Evolutionary conservation across 140 eudicot species (phyloP).

Genomic region (Stevia rebaudiana): DNA sequence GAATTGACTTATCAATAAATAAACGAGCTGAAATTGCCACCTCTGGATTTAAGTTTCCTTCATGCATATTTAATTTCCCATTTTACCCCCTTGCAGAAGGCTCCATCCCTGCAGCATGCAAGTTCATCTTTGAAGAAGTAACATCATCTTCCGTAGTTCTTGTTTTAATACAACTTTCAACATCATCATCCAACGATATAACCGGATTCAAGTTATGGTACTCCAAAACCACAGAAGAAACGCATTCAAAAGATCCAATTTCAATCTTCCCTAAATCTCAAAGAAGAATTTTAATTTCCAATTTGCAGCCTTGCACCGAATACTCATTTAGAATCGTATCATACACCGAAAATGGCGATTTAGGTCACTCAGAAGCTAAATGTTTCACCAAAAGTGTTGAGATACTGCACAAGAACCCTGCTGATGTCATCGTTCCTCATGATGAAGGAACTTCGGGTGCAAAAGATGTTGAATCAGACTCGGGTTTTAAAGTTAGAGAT

Average conservation of each 20-base stretch:
- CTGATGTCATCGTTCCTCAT: neutral
- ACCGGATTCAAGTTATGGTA: conserved; percentile 73
- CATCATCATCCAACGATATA: conserved; percentile 27
- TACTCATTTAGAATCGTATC: conserved; percentile 66
- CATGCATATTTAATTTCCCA: too few relatives aligned
- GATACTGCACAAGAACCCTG: conserved; percentile 22
- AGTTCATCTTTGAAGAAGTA: conserved; percentile 53
- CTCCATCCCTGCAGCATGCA: conserved; percentile 69
- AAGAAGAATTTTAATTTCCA: conserved; percentile 46
- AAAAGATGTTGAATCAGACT: conserved; percentile 3
- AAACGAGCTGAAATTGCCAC: neutral
- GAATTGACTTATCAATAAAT: neutral
- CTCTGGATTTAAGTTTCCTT: neutral
- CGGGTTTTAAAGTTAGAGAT: conserved; percentile 1
- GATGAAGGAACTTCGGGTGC: conserved; percentile 3
- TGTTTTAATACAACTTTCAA: conserved; percentile 43
- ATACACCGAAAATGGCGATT: conserved; percentile 46
- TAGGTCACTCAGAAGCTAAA: conserved; percentile 68
- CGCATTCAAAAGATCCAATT: conserved; percentile 44
- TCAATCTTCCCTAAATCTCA: conserved; percentile 41
- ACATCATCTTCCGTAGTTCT: conserved; percentile 46
- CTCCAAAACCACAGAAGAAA: conserved; percentile 44
- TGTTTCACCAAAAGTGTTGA: conserved; percentile 73
- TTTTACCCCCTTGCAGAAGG: conserved; percentile 41
- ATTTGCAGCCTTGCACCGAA: conserved; percentile 72